phyloP scores from a whole-genome alignment of 139 green algal genomes.

The Volvox reticuliferus region DNA sequence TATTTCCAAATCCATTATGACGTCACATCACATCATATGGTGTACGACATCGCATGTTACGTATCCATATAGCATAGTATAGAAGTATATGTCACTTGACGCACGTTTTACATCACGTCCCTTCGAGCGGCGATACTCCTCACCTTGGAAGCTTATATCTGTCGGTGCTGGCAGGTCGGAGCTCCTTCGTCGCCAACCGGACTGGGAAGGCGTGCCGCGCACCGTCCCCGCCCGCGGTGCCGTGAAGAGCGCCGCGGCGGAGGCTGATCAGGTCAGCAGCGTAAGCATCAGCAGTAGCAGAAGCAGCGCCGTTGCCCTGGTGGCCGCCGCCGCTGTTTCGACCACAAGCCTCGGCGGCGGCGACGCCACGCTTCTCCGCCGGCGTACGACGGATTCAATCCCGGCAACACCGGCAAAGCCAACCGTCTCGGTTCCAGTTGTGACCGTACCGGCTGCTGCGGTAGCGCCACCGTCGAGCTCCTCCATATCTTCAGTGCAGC shows the following conservation, averaged over 20 bases:
- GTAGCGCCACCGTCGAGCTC: not conserved
- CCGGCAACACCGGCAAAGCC: not conserved
- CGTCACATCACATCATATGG: no score
- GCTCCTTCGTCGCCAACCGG: not conserved
- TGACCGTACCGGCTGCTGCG: not conserved
- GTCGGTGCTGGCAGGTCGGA: not conserved
- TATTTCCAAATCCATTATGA: no score
- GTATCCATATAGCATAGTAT: no score
- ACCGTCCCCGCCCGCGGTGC: not conserved
- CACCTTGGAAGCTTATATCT: no score
- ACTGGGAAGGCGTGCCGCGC: not conserved
- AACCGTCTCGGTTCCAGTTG: constrained; percentile 5
- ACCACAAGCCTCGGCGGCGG: constrained; percentile 15
- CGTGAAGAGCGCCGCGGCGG: not conserved
- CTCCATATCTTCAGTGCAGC: not conserved
- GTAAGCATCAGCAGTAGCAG: not conserved
- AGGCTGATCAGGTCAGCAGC: constrained; percentile 11
- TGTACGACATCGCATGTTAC: no score
- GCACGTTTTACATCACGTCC: no score
- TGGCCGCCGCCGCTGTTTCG: no score
- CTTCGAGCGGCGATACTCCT: no score
- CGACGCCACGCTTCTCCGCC: not conserved
- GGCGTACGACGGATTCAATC: not conserved
- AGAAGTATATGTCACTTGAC: no score
- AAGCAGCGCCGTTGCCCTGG: no score